phyloP scores from a whole-genome alignment of 192 early-diverging fungal genomes.

The Mortierella antarctica region DNA sequence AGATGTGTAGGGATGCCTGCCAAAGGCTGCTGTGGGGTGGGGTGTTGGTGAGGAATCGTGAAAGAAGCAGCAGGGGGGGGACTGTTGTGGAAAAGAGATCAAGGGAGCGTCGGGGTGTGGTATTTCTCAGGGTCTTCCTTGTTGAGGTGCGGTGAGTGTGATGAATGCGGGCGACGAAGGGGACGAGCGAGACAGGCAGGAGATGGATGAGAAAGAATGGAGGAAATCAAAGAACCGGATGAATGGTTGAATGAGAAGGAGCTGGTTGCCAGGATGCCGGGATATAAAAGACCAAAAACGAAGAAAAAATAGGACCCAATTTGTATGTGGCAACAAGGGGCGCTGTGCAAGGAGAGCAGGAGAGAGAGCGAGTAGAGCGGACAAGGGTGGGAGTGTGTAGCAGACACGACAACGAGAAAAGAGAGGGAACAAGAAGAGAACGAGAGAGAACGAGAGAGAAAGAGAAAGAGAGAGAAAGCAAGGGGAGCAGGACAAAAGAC shows the following conservation, averaged over 20 bases:
- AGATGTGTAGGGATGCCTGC: not conserved
- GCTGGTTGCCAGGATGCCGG: not conserved
- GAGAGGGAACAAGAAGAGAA: not conserved
- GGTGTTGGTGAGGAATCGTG: not conserved
- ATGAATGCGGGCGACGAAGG: not conserved
- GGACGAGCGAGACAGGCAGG: not conserved
- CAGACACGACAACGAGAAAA: not conserved
- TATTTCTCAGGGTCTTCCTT: too few species aligned
- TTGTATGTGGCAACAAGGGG: not conserved
- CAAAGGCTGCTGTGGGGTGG: not conserved
- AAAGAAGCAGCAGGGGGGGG: not conserved
- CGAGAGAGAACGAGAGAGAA: not conserved
- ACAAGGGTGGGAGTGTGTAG: slow-evolving; percentile 1
- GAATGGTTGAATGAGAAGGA: not conserved
- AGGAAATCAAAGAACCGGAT: not conserved
- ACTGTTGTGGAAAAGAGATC: too few species aligned
- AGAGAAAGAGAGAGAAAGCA: not conserved
- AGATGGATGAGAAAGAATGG: too few species aligned
- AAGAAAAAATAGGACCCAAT: not conserved
- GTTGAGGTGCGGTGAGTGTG: not conserved
- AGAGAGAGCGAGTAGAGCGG: not conserved
- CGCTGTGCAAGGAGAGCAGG: not conserved
- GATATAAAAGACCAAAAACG: not conserved
- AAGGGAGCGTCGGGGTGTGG: too few species aligned
- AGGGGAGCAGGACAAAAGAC: not conserved